Evolutionary conservation across 305 asterid species (phyloP).

Genomic region (Nicotiana rustica): DNA sequence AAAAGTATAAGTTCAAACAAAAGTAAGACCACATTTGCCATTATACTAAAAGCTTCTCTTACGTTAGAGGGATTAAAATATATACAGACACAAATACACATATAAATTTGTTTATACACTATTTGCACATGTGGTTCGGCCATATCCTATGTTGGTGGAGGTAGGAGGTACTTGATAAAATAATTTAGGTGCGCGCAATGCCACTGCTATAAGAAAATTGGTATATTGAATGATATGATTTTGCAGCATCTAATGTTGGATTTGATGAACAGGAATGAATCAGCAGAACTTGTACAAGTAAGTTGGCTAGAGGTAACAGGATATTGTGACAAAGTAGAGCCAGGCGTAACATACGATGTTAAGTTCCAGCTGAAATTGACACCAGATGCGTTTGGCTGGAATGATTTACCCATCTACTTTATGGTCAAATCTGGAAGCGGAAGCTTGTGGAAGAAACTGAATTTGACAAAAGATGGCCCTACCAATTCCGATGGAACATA

Average conservation of each 20-base stretch:
- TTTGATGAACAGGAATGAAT: not conserved
- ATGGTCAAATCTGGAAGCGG: not conserved
- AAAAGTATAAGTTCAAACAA: no score
- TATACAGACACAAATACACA: no score
- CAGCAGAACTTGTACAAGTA: constrained; percentile 29
- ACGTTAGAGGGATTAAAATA: no score
- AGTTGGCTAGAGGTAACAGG: constrained; percentile 36
- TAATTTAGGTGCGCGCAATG: not conserved
- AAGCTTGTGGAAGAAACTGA: not conserved
- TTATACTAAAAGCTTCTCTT: no score
- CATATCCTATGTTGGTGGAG: not conserved
- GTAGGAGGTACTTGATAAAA: not conserved
- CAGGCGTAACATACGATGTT: not conserved
- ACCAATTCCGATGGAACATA: not conserved
- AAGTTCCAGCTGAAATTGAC: constrained; percentile 19
- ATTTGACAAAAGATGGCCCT: not conserved
- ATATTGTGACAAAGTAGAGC: not conserved
- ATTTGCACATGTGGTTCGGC: no score
- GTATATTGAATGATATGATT: not conserved
- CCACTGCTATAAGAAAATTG: no score
- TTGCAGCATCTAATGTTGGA: not conserved
- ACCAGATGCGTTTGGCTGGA: constrained; percentile 19
- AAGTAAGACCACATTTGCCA: no score
- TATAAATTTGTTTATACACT: no score
- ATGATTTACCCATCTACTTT: constrained; percentile 20